Evolutionary conservation across 2,329 filamentous ascomycete species (phyloP), one percentile per base, ranked within the genome.

Genomic region (Calonectria crousiana): DNA sequence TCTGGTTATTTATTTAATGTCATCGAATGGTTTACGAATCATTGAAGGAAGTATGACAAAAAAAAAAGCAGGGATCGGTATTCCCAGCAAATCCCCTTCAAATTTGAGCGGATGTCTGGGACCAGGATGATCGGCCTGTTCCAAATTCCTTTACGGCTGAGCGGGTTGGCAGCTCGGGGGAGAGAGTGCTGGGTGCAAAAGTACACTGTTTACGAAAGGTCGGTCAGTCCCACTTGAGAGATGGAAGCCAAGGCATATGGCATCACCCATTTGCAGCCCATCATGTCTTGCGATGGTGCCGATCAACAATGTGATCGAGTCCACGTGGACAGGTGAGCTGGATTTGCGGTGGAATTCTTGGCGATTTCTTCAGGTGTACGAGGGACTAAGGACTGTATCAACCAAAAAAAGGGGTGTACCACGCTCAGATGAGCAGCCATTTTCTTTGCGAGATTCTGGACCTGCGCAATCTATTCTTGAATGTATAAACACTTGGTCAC

Each of bases 1-100:
- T 49, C 23, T 26, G 66, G 76, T 73, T 62, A 78, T 79, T 79
- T 36, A 69, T 79, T 79, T 36, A 69, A 69, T 71, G 77, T 64
- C 34, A n/a, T 70, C 30, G 44, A 41, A 56, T 71, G 58, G 38
- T 65, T 47, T 53, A 71, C 38, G 68, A 71, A 47, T 16, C 34
- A 49, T 44, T 23, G 58, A 44, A 41, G 56, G 53, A 69, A 56
- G 41, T 44, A 70, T 38, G 56, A 36, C 20, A 11, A 53, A 32
- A 36, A 11, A 53, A 32, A 36, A 49, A 56, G 34, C n/a, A 34
- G 30, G n/a, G 18, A 30, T 38, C 18, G 60, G 34, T 28, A 23
- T 53, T n/a, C 16, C 20, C n/a, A 53, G 36, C 47, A 44, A 36
- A 26, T 36, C 26, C 26, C 23, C 23, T 41, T 11, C n/a, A 65